Evolutionary conservation across 1,284 basidiomycete genomes (phyloP), one percentile per base, ranked within the genome.

Genomic region (Moniliophthora roreri): DNA sequence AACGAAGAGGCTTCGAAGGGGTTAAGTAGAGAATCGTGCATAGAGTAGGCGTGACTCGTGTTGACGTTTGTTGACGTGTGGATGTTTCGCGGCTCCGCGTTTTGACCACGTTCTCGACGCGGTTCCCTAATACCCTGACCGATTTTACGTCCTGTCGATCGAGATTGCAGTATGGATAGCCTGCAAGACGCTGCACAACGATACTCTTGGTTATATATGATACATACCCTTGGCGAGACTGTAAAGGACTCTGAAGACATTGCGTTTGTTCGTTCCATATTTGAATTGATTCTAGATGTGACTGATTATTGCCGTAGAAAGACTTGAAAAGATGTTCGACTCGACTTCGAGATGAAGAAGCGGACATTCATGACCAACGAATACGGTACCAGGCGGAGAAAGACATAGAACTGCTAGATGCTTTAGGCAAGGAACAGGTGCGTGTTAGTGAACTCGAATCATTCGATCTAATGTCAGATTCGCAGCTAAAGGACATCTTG

Each of bases 191-290:
- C 73, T 3, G 73, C 76, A 18, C 74, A 77, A 51, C 61, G 70
- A 8, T 76, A 78, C 54, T 73, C 78, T 58, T 80, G 78, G 78
- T 55, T 74, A 34, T 76, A 75, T 57, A 80, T 80, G 77, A 71
- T 71, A 10, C 73, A 73, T 23, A 75, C 75, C 0, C 65, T 81
- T 18, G 76, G 79, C 26, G 73, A 75, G 5, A 75, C 73, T 52
- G 78, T 80, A 60, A 59, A 73, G 36, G 58, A 61, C 15, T 68
- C 73, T 13, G 71, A 76, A 60, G 53, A 55, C 34, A 54, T 62
- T 32, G 71, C 72, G 8, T 61, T 65, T 55, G 76, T 69, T 56
- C 6, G 65, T 55, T 23, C 13, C n/a, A 24, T 42, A 13, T 1
- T 18, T 28, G 26, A 21, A 24, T 34, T 26, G 16, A 9, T 44